phyloP scores from a whole-genome alignment of 257 asterid genomes.

The Galeopsis tetrahit region DNA sequence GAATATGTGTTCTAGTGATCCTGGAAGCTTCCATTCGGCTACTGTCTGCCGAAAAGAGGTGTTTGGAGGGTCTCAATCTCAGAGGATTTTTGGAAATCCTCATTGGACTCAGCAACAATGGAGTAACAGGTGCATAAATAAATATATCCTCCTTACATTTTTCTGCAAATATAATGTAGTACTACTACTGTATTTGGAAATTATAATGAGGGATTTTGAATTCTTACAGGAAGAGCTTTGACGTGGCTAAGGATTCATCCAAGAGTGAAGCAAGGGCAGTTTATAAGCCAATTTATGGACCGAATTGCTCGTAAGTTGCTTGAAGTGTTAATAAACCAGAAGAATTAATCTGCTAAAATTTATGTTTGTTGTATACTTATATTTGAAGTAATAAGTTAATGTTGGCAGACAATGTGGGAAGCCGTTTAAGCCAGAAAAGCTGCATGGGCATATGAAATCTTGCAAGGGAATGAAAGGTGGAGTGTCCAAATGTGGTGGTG shows the following conservation, averaged over 20 bases:
- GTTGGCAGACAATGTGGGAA: constrained; percentile 77
- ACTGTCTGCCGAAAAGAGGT: constrained; percentile 47
- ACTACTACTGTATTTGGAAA: too few relatives aligned
- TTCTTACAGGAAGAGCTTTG: constrained; percentile 61
- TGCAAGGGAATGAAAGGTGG: constrained; percentile 74
- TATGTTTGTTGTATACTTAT: background rate
- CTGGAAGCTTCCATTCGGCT: constrained; percentile 26
- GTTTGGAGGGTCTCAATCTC: constrained; percentile 76
- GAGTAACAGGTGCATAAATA: constrained; percentile 49
- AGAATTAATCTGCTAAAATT: background rate
- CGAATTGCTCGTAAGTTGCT: constrained; percentile 76
- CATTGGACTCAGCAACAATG: constrained; percentile 55
- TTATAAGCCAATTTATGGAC: constrained; percentile 59
- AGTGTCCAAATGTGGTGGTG: constrained; percentile 40
- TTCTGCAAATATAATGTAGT: background rate
- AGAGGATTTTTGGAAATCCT: constrained; percentile 62
- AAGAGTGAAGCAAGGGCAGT: constrained; percentile 51
- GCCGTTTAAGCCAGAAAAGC: constrained; percentile 84
- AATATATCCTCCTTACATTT: background rate
- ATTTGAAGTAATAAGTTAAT: too few relatives aligned
- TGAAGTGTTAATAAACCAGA: background rate
- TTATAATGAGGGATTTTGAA: background rate
- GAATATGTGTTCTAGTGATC: constrained; percentile 42
- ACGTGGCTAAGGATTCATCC: constrained; percentile 59
- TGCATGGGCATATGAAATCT: constrained; percentile 79